phyloP scores from a whole-genome alignment of 768 basidiomycete genomes.

The Clitopilus hobsonii region DNA sequence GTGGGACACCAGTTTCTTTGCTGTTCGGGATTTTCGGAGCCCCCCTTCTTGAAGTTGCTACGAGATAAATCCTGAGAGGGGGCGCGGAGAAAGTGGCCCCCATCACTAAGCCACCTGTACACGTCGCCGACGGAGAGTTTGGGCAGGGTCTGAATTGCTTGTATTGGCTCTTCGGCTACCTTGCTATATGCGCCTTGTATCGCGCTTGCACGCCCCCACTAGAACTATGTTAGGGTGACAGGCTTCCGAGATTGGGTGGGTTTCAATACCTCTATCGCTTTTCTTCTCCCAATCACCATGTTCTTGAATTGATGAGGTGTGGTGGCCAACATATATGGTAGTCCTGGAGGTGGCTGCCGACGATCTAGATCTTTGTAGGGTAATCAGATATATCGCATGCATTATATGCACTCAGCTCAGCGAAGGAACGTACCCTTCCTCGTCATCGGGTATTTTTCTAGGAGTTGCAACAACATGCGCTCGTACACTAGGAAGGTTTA shows the following conservation, averaged over 20 bases:
- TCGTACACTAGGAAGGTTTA: slow-evolving; percentile 16
- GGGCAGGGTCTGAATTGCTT: slow-evolving; percentile 1
- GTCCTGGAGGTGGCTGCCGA: slow-evolving; percentile 12
- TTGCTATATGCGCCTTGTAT: slow-evolving; percentile 36
- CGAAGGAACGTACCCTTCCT: slow-evolving; percentile 35
- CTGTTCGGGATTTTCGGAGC: slow-evolving; percentile 2
- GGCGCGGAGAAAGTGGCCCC: slow-evolving; percentile 30
- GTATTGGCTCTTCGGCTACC: slow-evolving; percentile 9
- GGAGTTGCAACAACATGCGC: slow-evolving; percentile 24
- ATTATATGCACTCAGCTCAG: too few relatives aligned
- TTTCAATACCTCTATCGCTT: slow-evolving; percentile 51
- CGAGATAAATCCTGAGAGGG: neutral
- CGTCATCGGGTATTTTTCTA: slow-evolving; percentile 38
- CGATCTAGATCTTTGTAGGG: slow-evolving; percentile 29
- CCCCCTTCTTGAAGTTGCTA: slow-evolving; percentile 1
- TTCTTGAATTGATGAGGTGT: slow-evolving; percentile 27
- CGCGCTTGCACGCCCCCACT: slow-evolving; percentile 48
- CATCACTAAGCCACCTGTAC: slow-evolving; percentile 39
- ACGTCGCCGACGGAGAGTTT: slow-evolving; percentile 38
- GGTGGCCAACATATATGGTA: slow-evolving; percentile 38
- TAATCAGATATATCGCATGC: slow-evolving; percentile 26
- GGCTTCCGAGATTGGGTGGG: too few relatives aligned
- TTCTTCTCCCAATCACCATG: slow-evolving; percentile 38
- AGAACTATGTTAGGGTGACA: neutral
- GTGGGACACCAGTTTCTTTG: slow-evolving; percentile 22